Evolutionary conservation across 2,329 filamentous ascomycete species (phyloP).

Genomic region (Colletotrichum sublineola): DNA sequence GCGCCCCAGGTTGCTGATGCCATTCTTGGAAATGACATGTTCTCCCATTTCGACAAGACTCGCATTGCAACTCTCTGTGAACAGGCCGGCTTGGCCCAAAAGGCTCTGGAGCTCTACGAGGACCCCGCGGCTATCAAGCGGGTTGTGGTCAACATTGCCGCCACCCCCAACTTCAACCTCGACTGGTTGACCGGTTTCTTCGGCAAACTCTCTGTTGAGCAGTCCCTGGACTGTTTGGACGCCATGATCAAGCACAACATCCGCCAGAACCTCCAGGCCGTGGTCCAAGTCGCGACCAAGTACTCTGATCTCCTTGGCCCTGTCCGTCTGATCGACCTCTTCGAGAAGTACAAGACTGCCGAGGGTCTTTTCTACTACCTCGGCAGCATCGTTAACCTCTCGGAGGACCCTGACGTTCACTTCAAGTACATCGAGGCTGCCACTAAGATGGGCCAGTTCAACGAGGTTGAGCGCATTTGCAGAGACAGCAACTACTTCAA

Average conservation of each 20-base stretch:
- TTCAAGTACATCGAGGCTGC: constrained; percentile 99
- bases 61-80: constrained; percentile 93
- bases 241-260: constrained; percentile 98
- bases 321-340: constrained; percentile 88
- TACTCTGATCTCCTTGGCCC: constrained; percentile 95
- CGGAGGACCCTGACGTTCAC: constrained; percentile 93
- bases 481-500: constrained; percentile 93
- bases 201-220: constrained; percentile 92
- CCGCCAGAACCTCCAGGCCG: constrained; percentile 93
- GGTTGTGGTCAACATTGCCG: constrained; percentile 84
- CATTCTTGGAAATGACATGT: constrained; percentile 98
- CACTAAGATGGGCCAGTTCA: constrained; percentile 91
- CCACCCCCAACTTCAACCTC: constrained; percentile 85
- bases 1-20: constrained; percentile 98
- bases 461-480: constrained; percentile 97
- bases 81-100: constrained; percentile 87
- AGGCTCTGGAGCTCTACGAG: constrained; percentile 94
- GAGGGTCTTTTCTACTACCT: constrained; percentile 99
- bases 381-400: constrained; percentile 96
- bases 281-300: constrained; percentile 96
- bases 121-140: constrained; percentile 92
- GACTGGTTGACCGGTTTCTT: constrained; percentile 96
- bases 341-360: constrained; percentile 97
- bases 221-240: constrained; percentile 92
- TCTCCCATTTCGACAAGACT: constrained; percentile 93